These are phyloP conservation scores for Dipteronia dyeriana DNA, from an alignment of 345 rosid species.

Conservation along the genomic window DNA sequence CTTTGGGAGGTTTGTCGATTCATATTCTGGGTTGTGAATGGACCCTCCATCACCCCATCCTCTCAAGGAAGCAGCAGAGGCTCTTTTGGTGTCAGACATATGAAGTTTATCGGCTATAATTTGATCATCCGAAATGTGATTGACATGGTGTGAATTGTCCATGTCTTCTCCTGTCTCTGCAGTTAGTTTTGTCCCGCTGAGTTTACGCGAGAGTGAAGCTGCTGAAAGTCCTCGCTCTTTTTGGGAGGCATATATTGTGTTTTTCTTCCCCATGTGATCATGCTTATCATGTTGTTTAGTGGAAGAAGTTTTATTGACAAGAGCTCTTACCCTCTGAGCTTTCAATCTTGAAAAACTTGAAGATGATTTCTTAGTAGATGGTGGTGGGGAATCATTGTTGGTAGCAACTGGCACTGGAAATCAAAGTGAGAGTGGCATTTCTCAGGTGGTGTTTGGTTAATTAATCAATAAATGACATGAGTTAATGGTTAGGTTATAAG, in stretches of 20 bases:
- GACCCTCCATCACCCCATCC: constrained; percentile 56
- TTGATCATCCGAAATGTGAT: background rate
- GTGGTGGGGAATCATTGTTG: constrained; percentile 20
- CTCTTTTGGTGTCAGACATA: constrained; percentile 28
- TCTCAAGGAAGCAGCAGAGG: constrained; percentile 45
- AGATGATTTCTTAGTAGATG: constrained; percentile 19
- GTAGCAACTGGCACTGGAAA: background rate
- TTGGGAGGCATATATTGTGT: constrained; percentile 17
- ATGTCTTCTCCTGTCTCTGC: constrained; percentile 11
- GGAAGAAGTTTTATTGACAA: constrained; percentile 45
- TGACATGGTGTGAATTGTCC: constrained; percentile 2
- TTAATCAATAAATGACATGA: too few relatives aligned
- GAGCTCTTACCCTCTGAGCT: constrained; percentile 58
- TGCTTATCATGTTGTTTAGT: constrained; percentile 36
- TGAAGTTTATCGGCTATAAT: constrained; percentile 8
- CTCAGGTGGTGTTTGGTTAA: too few relatives aligned
- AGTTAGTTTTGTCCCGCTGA: constrained; percentile 11
- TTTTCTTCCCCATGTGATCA: constrained; percentile 31
- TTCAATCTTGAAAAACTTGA: constrained; percentile 58
- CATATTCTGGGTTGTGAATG: constrained; percentile 18
- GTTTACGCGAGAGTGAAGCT: constrained; percentile 10
- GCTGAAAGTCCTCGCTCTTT: constrained; percentile 18
- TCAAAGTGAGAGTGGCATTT: background rate
- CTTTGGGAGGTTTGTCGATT: constrained; percentile 28
- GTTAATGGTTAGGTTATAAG: too few relatives aligned